A percentile compares a stretch with the other conserved stretches of the same genome.
Conservation (phyloP, 2,329 filamentous ascomycete genomes). For the Hymenoscyphus repandus region DNA sequence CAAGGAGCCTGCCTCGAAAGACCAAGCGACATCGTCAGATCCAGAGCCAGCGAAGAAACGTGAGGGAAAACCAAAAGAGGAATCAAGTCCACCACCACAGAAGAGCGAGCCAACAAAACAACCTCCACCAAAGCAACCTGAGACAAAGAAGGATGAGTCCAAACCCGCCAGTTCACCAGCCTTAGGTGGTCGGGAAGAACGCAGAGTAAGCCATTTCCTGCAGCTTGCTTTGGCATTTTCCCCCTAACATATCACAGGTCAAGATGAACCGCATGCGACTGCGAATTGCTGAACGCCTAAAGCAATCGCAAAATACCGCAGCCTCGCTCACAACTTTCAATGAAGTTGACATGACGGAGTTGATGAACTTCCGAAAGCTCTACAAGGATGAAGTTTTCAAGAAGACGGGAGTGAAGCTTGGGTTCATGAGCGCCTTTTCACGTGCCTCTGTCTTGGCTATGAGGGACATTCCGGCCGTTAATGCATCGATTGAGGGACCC, state of each 20-base stretch:
- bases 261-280: constrained; percentile 99
- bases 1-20: constrained; percentile 53
- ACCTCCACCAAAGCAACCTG: constrained; percentile 32
- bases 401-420: constrained; percentile 94
- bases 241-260: constrained; percentile 50
- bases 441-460: constrained; percentile 86
- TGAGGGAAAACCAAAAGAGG: constrained; percentile 38
- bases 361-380: constrained; percentile 94
- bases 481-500: constrained; percentile 93
- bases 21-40: constrained; percentile 49
- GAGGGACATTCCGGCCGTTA: constrained; percentile 90
- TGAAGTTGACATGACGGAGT: constrained; percentile 96
- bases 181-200: constrained; percentile 76
- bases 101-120: constrained; percentile 37
- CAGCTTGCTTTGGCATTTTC: background rate
- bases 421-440: constrained; percentile 99
- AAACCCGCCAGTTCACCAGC: constrained; percentile 35
- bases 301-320: constrained; percentile 98
- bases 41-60: constrained; percentile 31
- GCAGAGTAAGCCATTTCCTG: constrained; percentile 57
- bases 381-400: constrained; percentile 97
- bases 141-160: constrained; percentile 29
- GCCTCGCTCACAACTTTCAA: constrained; percentile 98
- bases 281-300: constrained; percentile 92
- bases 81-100: constrained; percentile 37